Percentiles rank a stretch among this genome's conserved stretches.
Conservation (phyloP, 2,329 filamentous ascomycete genomes). For the Fusarium mexicanum region DNA sequence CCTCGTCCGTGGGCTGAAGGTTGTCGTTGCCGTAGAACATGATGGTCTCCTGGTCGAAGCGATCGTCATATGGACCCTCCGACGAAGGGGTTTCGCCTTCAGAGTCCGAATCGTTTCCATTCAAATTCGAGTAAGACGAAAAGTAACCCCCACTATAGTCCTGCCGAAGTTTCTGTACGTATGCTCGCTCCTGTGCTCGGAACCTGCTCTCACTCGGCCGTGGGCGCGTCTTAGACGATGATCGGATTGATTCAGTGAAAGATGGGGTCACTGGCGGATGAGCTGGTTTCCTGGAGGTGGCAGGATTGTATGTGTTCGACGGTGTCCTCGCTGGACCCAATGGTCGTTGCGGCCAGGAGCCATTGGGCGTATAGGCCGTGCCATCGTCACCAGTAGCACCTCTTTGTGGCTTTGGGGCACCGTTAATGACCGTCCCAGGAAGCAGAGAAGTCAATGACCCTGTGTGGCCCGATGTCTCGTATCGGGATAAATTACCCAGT, state of each 20-base stretch:
- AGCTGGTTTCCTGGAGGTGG: slow-evolving; percentile 62
- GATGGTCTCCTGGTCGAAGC: slow-evolving; percentile 90
- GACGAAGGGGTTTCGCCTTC: slow-evolving; percentile 92
- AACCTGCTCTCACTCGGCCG: slow-evolving; percentile 56
- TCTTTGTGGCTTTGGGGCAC: slow-evolving; percentile 54
- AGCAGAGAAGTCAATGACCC: slow-evolving; percentile 56
- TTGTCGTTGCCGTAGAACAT: slow-evolving; percentile 94
- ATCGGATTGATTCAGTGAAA: slow-evolving; percentile 56
- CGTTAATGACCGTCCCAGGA: slow-evolving; percentile 54
- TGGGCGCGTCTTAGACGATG: slow-evolving; percentile 63
- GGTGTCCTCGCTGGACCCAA: slow-evolving; percentile 76
- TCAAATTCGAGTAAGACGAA: slow-evolving; percentile 69
- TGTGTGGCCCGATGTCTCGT: slow-evolving; percentile 54
- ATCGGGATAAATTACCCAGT: slow-evolving; percentile 55
- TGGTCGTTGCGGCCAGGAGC: slow-evolving; percentile 69
- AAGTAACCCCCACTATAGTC: slow-evolving; percentile 74
- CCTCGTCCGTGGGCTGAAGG: slow-evolving; percentile 87
- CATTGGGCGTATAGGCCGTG: slow-evolving; percentile 43
- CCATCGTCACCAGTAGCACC: slow-evolving; percentile 43
- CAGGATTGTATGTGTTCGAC: slow-evolving; percentile 82
- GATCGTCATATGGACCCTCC: slow-evolving; percentile 84
- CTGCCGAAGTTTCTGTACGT: slow-evolving; percentile 89
- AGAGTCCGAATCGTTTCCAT: slow-evolving; percentile 81
- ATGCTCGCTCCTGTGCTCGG: slow-evolving; percentile 85
- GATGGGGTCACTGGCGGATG: slow-evolving; percentile 55